Conservation (phyloP, 148 eudicot genomes). For the Camellia sinensis region DNA sequence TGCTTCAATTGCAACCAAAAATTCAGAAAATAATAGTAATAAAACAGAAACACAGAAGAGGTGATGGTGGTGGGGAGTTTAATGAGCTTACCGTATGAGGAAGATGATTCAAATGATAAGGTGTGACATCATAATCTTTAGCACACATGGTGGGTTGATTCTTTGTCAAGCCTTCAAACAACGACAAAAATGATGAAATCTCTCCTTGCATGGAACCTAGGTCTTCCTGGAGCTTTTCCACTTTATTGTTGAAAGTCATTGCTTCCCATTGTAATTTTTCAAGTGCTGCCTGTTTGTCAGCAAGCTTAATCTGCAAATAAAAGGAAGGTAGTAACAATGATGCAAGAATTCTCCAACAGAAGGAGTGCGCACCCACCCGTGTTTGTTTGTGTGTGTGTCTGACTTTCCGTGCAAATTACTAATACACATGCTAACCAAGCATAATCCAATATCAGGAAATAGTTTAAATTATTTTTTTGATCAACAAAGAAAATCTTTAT, state of each 20-base stretch:
- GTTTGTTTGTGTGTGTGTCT: not conserved
- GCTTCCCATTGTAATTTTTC: slow-evolving; percentile 94
- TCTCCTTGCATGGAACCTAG: slow-evolving; percentile 56
- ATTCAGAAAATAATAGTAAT: not conserved
- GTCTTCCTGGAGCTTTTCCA: slow-evolving; percentile 70
- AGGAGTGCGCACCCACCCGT: not conserved
- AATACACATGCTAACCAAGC: not conserved
- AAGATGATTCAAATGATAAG: slow-evolving; percentile 37
- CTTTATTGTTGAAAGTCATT: slow-evolving; percentile 66
- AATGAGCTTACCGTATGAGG: slow-evolving; percentile 54
- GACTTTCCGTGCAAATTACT: not conserved
- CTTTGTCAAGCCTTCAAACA: slow-evolving; percentile 68
- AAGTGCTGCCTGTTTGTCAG: slow-evolving; percentile 88
- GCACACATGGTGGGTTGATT: slow-evolving; percentile 23
- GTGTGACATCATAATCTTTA: slow-evolving; percentile 61
- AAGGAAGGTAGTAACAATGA: not conserved
- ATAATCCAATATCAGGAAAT: not conserved
- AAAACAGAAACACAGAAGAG: not conserved
- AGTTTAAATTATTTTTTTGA: no score
- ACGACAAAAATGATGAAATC: slow-evolving; percentile 52
- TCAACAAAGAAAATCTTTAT: no score
- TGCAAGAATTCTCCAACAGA: not conserved
- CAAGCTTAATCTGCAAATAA: slow-evolving; percentile 63
- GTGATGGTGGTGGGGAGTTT: not conserved
- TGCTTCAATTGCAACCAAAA: not conserved